phyloP scores from a whole-genome alignment of 2,329 filamentous ascomycete genomes.

The Lithohypha guttulata region DNA sequence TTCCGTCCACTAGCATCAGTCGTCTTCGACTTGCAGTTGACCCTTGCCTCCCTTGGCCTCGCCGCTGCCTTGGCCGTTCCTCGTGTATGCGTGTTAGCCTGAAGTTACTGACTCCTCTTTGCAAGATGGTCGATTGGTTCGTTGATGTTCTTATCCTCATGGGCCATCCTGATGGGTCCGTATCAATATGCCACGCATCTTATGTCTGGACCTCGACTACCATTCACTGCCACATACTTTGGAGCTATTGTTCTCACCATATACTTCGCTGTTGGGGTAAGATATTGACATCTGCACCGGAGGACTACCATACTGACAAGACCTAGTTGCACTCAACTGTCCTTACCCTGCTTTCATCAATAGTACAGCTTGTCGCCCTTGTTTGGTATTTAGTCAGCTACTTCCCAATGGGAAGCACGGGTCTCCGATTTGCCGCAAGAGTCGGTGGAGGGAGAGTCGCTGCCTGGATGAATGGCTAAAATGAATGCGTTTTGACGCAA shows the following conservation, averaged over 20 bases:
- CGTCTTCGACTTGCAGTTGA: neutral
- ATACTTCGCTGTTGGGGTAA: constrained; percentile 80
- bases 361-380: constrained; percentile 73
- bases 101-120: constrained; percentile 19
- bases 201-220: constrained; percentile 69
- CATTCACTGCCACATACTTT: constrained; percentile 91
- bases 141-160: constrained; percentile 77
- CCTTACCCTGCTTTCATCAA: constrained; percentile 72
- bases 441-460: constrained; percentile 77
- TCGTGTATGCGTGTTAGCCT: constrained; percentile 4
- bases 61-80: neutral
- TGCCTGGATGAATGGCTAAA: constrained; percentile 75
- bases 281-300: constrained; percentile 68
- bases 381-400: constrained; percentile 95
- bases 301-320: constrained; percentile 69
- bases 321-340: constrained; percentile 68
- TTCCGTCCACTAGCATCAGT: constrained; percentile 6
- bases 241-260: constrained; percentile 82
- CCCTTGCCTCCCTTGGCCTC: constrained; percentile 1
- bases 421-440: constrained; percentile 72
- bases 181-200: constrained; percentile 74
- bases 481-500: neutral
- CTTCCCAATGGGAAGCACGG: constrained; percentile 90
- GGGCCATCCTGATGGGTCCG: constrained; percentile 89
- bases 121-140: constrained; percentile 90